Evolutionary conservation across 768 basidiomycete species (phyloP).

Genomic region (Mrakia gelida): DNA sequence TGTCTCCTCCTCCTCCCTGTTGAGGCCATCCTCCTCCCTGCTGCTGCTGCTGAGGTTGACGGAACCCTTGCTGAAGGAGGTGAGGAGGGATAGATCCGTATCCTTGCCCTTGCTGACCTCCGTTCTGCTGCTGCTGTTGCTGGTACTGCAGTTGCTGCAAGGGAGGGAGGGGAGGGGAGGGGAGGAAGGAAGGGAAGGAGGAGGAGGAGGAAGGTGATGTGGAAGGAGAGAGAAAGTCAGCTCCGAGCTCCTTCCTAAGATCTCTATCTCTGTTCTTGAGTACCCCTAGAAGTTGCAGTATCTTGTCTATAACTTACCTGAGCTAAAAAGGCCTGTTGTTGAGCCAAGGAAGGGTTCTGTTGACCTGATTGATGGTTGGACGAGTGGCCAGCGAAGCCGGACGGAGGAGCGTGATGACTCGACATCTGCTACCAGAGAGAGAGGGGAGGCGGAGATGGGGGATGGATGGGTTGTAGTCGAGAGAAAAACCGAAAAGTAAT

Average conservation of each 20-base stretch:
- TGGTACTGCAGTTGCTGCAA: background rate
- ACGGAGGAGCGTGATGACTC: background rate
- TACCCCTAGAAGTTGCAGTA: background rate
- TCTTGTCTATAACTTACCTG: background rate
- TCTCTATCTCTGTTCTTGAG: background rate
- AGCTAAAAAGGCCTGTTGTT: conserved; percentile 7
- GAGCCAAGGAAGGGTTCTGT: background rate
- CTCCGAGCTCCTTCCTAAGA: background rate
- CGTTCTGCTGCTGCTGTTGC: background rate
- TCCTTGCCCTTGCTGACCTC: background rate
- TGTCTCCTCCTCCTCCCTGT: background rate
- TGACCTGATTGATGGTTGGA: background rate
- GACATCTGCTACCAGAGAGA: background rate
- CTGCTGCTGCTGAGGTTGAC: background rate
- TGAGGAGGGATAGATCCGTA: conserved; percentile 9
- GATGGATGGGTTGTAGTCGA: no score
- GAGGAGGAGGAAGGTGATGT: background rate
- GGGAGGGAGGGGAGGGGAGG: background rate
- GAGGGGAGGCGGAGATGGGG: no score
- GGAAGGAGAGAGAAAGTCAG: background rate
- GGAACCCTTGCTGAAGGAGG: conserved; percentile 3
- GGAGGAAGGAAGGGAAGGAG: background rate
- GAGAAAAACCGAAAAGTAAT: no score
- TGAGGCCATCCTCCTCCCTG: background rate
- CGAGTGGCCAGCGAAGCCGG: background rate